Evolutionary conservation across 805 yeast genomes (phyloP), one percentile per base, ranked within the genome.

Genomic region (Metschnikowia dekortorum): DNA sequence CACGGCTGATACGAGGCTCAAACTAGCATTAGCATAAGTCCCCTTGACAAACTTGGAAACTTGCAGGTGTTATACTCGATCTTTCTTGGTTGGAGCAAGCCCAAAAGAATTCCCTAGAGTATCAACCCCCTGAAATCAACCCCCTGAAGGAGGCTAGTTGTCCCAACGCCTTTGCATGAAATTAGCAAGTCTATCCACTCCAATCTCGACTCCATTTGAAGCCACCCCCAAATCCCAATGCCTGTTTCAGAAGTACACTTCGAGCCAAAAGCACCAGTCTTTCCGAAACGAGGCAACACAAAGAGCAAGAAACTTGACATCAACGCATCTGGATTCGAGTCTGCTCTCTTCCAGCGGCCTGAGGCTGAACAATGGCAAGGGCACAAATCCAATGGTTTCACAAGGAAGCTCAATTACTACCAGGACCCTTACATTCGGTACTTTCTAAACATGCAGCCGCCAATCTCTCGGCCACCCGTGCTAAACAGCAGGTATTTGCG

Each of bases 401-500:
- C 11, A n/a, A 22, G 8, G 6, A 29, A 41, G 2, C 29, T 41
- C 11, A 28, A 41, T 18, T 41, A 38, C 26, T 51, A 50, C 32
- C 32, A 46, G 11, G 57, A 52, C 36, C 39, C 51, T 3, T 53
- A 49, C 38, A 40, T 48, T 13, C 44, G 40, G 32, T 53, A 44
- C 39, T 57, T 57, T 30, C 38, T 49, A n/a, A 26, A 13, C 13
- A 13, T 8, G 30, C 36, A 14, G 45, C 11, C 14, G n/a, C 32
- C 64, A 22, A 46, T 37, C 6, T 30, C 37, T 6, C 39, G 40
- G 4, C 44, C 49, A n/a, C 62, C 63, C 2, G 34, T 38, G 6
- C 61, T 81, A 75, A 10, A 71, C 79, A 47, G 61, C 52, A 48
- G 63, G 3, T 80, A 78, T 48, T 68, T 87, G 16, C 77, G 79